These are phyloP conservation scores for Globisporangium lucens DNA, from an alignment of 352 stramenopile species.

Conservation along the genomic window DNA sequence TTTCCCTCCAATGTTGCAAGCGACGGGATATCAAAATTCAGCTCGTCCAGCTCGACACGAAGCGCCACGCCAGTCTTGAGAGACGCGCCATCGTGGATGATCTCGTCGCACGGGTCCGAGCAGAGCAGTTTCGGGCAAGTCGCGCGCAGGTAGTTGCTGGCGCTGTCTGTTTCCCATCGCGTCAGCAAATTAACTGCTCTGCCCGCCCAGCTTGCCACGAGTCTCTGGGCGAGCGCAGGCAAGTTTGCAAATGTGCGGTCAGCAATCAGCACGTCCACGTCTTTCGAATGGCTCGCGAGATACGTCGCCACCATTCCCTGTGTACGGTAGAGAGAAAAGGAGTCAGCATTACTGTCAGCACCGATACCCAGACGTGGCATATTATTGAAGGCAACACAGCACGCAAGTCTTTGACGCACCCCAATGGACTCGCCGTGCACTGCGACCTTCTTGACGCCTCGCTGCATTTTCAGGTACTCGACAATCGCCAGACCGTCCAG, in stretches of 20 bases:
- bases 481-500: slow-evolving; percentile 72
- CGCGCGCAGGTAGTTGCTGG: slow-evolving; percentile 68
- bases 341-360: background rate
- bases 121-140: slow-evolving; percentile 78
- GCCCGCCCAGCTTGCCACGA: slow-evolving; percentile 76
- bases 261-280: slow-evolving; percentile 67
- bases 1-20: background rate
- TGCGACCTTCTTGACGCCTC: slow-evolving; percentile 52
- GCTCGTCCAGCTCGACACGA: slow-evolving; percentile 55
- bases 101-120: slow-evolving; percentile 79
- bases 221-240: slow-evolving; percentile 70
- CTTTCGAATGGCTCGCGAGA: slow-evolving; percentile 50
- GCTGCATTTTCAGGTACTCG: slow-evolving; percentile 56
- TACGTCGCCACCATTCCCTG: slow-evolving; percentile 69
- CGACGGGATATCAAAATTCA: slow-evolving; percentile 28
- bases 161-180: slow-evolving; percentile 81
- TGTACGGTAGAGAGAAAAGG: background rate
- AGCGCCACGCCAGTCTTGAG: slow-evolving; percentile 80
- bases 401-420: slow-evolving; percentile 13
- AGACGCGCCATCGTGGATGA: slow-evolving; percentile 78
- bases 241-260: slow-evolving; percentile 82
- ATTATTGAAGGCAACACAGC: background rate
- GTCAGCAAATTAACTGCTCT: slow-evolving; percentile 59
- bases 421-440: slow-evolving; percentile 86
- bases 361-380: background rate